phyloP scores from a whole-genome alignment of 2,329 filamentous ascomycete genomes.

The Lasiodiplodia sp. region DNA sequence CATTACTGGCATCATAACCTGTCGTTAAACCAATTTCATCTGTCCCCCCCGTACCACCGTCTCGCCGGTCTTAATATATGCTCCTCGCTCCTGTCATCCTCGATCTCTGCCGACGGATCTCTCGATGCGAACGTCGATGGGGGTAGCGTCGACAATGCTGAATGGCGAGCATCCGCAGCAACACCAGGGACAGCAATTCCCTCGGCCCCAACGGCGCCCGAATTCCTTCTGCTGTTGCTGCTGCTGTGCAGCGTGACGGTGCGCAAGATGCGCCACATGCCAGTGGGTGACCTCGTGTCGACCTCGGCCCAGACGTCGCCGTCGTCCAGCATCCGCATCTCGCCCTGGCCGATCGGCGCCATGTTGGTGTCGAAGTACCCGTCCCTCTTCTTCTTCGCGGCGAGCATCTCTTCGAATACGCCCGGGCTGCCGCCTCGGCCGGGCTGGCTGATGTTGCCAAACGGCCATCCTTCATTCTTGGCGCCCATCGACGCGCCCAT shows the following conservation, averaged over 20 bases:
- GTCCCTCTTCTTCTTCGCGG: not conserved
- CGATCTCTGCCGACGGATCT: not conserved
- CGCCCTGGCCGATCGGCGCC: not conserved
- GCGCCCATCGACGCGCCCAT: not conserved
- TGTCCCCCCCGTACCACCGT: not conserved
- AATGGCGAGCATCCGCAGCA: not conserved
- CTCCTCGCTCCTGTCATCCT: constrained; percentile 1
- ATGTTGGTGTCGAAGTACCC: not conserved
- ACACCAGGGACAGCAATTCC: not conserved
- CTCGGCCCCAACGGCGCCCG: not conserved
- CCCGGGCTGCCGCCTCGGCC: not conserved
- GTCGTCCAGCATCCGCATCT: not conserved
- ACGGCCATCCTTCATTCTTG: constrained; percentile 6
- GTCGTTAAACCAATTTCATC: not conserved
- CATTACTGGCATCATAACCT: not conserved
- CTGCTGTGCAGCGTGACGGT: not conserved
- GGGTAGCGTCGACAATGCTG: not conserved
- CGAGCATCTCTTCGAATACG: not conserved
- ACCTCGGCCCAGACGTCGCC: constrained; percentile 19
- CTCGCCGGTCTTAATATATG: constrained; percentile 1
- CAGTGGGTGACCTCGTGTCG: not conserved
- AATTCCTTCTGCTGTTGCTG: not conserved
- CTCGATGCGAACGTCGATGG: not conserved
- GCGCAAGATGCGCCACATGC: constrained; percentile 3
- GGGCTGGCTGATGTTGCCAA: constrained; percentile 18